Percentiles rank a stretch among this genome's conserved stretches.
Evolutionary conservation across 352 stramenopile species (phyloP).

Genomic region (Globisporangium rhizosaccharum): DNA sequence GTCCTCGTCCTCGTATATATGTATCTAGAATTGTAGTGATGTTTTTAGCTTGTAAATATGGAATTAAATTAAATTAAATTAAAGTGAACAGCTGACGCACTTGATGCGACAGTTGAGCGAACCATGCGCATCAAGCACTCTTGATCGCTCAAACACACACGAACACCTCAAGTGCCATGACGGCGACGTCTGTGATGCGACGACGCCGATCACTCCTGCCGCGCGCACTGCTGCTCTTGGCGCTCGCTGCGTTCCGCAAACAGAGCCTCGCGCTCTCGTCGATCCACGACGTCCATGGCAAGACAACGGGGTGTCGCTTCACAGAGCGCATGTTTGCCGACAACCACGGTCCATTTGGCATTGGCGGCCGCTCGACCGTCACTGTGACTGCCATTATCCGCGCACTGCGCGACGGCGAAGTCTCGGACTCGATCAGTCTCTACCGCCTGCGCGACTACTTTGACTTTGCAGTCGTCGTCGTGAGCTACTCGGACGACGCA

Average conservation of each 20-base stretch:
- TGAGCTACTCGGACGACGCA: constrained; percentile 47
- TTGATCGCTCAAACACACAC: no score
- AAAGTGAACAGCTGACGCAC: no score
- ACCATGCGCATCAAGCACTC: no score
- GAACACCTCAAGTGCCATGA: neutral
- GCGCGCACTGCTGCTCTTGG: constrained; percentile 23
- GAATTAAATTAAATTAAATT: no score
- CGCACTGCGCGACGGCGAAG: constrained; percentile 41
- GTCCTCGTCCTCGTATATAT: neutral
- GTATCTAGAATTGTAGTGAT: no score
- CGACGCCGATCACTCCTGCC: constrained; percentile 11
- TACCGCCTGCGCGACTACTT: constrained; percentile 73
- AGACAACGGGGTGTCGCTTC: constrained; percentile 52
- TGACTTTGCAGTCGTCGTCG: constrained; percentile 64
- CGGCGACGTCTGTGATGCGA: neutral
- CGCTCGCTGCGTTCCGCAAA: constrained; percentile 18
- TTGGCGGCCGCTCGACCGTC: constrained; percentile 42
- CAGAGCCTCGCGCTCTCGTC: constrained; percentile 34
- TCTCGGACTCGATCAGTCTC: constrained; percentile 65
- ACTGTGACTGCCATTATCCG: constrained; percentile 41
- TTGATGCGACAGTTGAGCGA: constrained; percentile 26
- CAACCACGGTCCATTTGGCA: constrained; percentile 40
- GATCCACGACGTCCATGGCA: constrained; percentile 53
- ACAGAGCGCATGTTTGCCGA: constrained; percentile 82
- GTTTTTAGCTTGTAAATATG: no score